Evolutionary conservation across 345 rosid species (phyloP).

Genomic region (Microthlaspi erraticum): DNA sequence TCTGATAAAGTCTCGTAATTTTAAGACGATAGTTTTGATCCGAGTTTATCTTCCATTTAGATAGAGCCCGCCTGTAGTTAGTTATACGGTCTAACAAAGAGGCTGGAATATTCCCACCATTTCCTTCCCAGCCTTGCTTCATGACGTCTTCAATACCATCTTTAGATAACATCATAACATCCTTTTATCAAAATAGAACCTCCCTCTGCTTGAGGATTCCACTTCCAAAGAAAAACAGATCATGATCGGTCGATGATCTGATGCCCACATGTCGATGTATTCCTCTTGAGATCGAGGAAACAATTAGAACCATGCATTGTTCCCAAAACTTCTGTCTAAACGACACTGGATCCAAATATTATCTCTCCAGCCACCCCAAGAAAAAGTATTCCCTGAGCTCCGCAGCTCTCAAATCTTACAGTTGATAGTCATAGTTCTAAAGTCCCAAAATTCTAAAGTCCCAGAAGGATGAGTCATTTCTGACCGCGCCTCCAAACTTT

Average conservation of each 20-base stretch:
- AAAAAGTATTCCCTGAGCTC: no score
- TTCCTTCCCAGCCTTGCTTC: background rate
- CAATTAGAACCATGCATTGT: no score
- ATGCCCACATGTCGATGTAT: background rate
- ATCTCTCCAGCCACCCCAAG: no score
- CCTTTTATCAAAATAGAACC: background rate
- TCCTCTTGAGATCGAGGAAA: no score
- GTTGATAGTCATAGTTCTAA: background rate
- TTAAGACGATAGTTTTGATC: background rate
- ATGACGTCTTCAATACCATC: background rate
- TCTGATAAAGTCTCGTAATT: background rate
- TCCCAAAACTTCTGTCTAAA: no score
- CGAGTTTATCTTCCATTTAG: background rate
- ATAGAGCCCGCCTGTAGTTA: background rate
- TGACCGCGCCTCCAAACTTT: background rate
- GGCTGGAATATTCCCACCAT: background rate
- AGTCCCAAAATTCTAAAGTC: background rate
- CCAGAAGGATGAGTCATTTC: background rate
- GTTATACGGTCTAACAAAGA: no score
- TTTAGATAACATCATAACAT: background rate
- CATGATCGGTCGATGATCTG: background rate
- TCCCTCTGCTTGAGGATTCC: background rate
- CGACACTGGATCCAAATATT: no score
- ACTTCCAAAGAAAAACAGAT: background rate
- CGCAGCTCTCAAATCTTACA: background rate